Evolutionary conservation across 2,329 filamentous ascomycete genomes (phyloP).

Genomic region (Pyricularia pennisetigena): DNA sequence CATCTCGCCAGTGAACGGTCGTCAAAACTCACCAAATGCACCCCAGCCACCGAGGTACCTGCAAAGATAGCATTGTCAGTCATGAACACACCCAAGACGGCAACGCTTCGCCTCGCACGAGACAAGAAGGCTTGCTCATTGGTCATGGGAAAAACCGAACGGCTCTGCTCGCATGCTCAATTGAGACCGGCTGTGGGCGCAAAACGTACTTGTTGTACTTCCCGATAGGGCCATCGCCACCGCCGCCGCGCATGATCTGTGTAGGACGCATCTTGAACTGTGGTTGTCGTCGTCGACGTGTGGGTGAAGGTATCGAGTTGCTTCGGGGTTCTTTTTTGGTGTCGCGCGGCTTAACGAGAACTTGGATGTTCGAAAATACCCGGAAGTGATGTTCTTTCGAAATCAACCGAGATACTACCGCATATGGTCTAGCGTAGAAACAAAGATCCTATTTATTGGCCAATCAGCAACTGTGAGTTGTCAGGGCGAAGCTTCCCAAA

Average conservation of each 20-base stretch:
- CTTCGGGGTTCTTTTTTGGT: not conserved
- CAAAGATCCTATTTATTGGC: not conserved
- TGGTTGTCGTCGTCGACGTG: conserved; percentile 4
- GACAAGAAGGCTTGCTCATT: not conserved
- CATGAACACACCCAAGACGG: not conserved
- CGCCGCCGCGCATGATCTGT: conserved; percentile 28
- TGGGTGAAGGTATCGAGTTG: conserved; percentile 15
- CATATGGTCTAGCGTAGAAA: not conserved
- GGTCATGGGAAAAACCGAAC: conserved; percentile 5
- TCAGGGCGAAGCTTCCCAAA: not conserved
- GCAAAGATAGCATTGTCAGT: conserved; percentile 6
- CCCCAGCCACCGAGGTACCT: conserved; percentile 73
- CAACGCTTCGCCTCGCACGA: not conserved
- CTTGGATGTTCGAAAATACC: conserved; percentile 3
- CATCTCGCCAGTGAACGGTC: not conserved
- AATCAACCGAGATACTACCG: not conserved
- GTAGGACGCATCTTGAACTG: conserved; percentile 33
- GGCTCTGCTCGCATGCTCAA: conserved; percentile 2
- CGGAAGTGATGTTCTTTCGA: not conserved
- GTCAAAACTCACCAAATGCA: conserved; percentile 53
- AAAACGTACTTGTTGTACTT: conserved; percentile 32
- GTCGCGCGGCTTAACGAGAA: conserved; percentile 17
- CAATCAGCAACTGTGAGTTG: not conserved
- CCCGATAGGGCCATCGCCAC: conserved; percentile 30
- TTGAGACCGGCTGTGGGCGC: not conserved